Conservation (phyloP, 2,329 filamentous ascomycete species). For the Geosmithia flava region DNA sequence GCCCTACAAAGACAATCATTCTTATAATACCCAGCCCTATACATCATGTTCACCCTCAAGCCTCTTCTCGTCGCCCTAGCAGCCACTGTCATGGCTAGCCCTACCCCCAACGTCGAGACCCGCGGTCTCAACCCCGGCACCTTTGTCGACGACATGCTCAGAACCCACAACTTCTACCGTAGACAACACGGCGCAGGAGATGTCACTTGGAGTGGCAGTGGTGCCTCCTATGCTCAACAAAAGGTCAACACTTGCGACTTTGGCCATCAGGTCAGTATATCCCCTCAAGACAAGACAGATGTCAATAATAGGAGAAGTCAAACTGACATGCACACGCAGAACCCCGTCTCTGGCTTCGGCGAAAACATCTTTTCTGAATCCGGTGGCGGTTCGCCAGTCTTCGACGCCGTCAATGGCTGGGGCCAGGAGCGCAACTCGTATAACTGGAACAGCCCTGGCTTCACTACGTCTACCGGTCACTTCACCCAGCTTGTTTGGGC, state of each 20-base stretch:
- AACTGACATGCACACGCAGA: neutral
- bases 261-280: conserved; percentile 31
- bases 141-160: conserved; percentile 45
- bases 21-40: neutral
- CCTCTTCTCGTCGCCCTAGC: conserved; percentile 24
- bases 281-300: neutral
- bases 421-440: conserved; percentile 41
- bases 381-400: neutral
- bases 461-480: conserved; percentile 49
- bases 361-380: neutral
- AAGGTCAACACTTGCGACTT: conserved; percentile 47
- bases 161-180: conserved; percentile 55
- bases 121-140: conserved; percentile 17
- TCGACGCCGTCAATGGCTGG: conserved; percentile 48
- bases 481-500: conserved; percentile 67
- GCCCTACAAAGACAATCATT: neutral
- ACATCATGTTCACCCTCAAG: conserved; percentile 19
- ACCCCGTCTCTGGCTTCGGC: neutral
- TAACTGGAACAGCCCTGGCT: conserved; percentile 43
- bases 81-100: conserved; percentile 29
- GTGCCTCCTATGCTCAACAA: conserved; percentile 38
- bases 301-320: neutral
- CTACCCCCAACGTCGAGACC: conserved; percentile 15
- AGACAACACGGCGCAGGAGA: conserved; percentile 44
- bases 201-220: conserved; percentile 52